A percentile compares a stretch with the other conserved stretches of the same genome.
Evolutionary conservation across 768 basidiomycete genomes (phyloP).

Genomic region (Auriscalpium vulgare): DNA sequence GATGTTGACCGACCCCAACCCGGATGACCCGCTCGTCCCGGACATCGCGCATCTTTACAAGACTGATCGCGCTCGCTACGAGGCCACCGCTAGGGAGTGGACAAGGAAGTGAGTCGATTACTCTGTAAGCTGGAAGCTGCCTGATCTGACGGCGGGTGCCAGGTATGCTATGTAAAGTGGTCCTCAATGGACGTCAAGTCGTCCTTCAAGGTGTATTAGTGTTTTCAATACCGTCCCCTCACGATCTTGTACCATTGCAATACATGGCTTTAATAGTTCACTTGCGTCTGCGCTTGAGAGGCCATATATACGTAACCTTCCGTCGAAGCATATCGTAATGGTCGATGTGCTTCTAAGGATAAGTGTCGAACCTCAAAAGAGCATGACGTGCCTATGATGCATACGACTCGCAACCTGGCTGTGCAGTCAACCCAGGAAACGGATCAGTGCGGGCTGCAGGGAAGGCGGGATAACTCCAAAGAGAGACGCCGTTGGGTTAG

Average conservation of each 20-base stretch:
- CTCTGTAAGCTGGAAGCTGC: neutral
- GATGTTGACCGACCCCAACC: conserved; percentile 98
- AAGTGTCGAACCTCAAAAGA: too few species aligned
- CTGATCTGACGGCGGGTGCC: neutral
- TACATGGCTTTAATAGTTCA: conserved; percentile 6
- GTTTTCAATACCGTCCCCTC: conserved; percentile 7
- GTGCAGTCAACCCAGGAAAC: too few species aligned
- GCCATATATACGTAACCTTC: too few species aligned
- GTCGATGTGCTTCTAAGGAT: too few species aligned
- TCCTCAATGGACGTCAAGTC: conserved; percentile 2
- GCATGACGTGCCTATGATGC: too few species aligned
- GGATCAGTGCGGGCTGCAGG: too few species aligned
- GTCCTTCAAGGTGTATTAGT: conserved; percentile 11
- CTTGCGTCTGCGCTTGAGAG: too few species aligned
- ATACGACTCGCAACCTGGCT: too few species aligned
- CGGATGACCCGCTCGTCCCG: conserved; percentile 96
- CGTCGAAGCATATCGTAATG: too few species aligned
- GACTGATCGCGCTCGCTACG: conserved; percentile 95
- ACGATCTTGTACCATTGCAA: conserved; percentile 10
- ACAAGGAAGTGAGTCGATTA: conserved; percentile 80
- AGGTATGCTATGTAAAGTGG: conserved; percentile 16
- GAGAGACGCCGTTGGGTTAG: too few species aligned
- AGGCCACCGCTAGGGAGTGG: conserved; percentile 98
- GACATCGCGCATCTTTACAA: conserved; percentile 99
- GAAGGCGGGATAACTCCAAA: too few species aligned